Percentiles rank a stretch among this genome's conserved stretches.
Conservation (phyloP, 176 grass and related monocot genomes). For the Avena atlantica region DNA sequence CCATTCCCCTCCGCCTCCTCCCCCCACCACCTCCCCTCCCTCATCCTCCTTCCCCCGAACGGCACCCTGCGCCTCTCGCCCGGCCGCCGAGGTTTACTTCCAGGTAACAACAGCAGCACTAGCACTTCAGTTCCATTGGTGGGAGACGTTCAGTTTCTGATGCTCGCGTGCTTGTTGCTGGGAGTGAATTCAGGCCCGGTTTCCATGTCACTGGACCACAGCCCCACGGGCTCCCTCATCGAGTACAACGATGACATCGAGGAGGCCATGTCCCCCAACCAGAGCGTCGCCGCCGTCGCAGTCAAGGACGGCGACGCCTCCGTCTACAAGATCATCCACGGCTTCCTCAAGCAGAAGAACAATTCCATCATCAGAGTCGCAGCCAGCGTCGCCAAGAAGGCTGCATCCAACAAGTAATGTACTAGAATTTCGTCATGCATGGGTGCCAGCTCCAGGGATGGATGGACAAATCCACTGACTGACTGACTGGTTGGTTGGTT, state of each 20-base stretch:
- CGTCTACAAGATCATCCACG: slow-evolving; percentile 66
- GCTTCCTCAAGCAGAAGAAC: slow-evolving; percentile 83
- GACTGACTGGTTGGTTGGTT: neutral
- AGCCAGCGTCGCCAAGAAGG: slow-evolving; percentile 54
- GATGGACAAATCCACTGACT: neutral
- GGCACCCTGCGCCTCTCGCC: neutral
- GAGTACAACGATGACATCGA: slow-evolving; percentile 70
- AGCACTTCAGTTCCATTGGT: neutral
- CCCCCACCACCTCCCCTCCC: neutral
- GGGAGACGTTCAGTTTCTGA: neutral
- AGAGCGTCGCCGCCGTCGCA: slow-evolving; percentile 51
- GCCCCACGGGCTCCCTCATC: slow-evolving; percentile 31
- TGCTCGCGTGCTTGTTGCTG: neutral
- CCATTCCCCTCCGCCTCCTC: neutral
- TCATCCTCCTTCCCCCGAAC: neutral
- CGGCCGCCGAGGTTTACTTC: neutral
- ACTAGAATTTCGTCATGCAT: neutral
- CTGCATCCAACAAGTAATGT: slow-evolving; percentile 62
- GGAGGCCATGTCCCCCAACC: slow-evolving; percentile 66
- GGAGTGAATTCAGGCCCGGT: slow-evolving; percentile 38
- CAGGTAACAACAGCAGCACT: slow-evolving; percentile 32
- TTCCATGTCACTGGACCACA: slow-evolving; percentile 73
- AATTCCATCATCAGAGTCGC: slow-evolving; percentile 69
- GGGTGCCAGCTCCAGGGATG: neutral
- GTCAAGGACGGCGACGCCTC: slow-evolving; percentile 64